Base-by-base conservation (phyloP, 306 rosid genomes). In the Ochetophila trinervis region DNA sequence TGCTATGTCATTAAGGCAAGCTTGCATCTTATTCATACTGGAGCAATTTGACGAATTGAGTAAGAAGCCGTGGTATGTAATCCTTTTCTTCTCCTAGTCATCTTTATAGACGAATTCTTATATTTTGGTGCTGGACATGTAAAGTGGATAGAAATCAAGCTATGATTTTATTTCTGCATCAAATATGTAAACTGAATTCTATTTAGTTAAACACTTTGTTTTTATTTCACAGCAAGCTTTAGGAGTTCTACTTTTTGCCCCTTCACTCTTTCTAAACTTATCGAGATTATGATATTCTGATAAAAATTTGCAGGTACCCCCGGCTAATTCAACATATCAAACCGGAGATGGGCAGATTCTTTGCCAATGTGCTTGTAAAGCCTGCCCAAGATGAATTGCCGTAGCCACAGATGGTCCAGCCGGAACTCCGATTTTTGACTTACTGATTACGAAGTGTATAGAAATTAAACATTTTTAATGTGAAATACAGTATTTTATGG, bases 11-110 rank as follows among this genome's bases (percentile, higher is more conserved):
- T 53, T 89, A 64, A 74, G 69, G 76, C 71, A 74, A 78, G 72
- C 92, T 34, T 86, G 93, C 63, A 76, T 89, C 32, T 66, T 86
- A 16, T 89, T 86, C 68, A 58, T 84, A 66, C 34, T 89, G 82
- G 75, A 76, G 47, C 80, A 84, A 5, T 86, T 76, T 78, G 84
- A 80, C 67, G 49, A 70, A 20, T 18, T 89, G 69, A 58, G 55
- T 16, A 52, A 58, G 68, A 68, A 80, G 56, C 82, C 90, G 22
- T 84, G 96, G 96, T 88, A 82, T 58, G 79, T 56, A 16, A 30
- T 10, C 6, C 27, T 35, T 48, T 45, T 16, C 42, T 63, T 50
- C 36, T 1, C 21, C 51, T 47, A 24, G 40, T 51, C n/a, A 15
- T 10, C 1, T 5, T 49, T 64, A 15, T 47, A 16, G 19, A 14